Conservation (phyloP, 2,329 filamentous ascomycete species). For the Podosphaera fusca region DNA sequence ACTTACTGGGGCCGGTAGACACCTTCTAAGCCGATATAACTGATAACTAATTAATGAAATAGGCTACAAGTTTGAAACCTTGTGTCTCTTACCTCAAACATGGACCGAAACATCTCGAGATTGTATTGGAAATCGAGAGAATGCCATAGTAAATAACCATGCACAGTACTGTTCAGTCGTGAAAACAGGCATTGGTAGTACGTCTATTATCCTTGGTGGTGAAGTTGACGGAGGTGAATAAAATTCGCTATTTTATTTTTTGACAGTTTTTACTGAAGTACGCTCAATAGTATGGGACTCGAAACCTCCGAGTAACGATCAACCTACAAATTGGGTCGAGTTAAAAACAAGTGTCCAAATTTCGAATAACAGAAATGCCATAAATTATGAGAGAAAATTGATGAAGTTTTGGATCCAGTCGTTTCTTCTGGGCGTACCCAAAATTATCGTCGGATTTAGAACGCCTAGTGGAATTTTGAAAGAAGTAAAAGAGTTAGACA, state of each 20-base stretch:
- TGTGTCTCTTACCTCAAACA: slow-evolving; percentile 50
- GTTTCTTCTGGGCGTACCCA: slow-evolving; percentile 79
- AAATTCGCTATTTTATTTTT: slow-evolving; percentile 10
- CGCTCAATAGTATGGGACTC: slow-evolving; percentile 47
- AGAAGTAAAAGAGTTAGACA: slow-evolving; percentile 56
- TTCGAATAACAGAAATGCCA: slow-evolving; percentile 38
- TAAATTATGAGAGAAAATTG: slow-evolving; percentile 70
- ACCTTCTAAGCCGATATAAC: not conserved
- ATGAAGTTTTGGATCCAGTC: slow-evolving; percentile 95
- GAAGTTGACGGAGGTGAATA: slow-evolving; percentile 66
- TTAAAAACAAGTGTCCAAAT: slow-evolving; percentile 74
- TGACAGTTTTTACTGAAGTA: slow-evolving; percentile 1
- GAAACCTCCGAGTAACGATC: slow-evolving; percentile 35
- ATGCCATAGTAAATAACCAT: slow-evolving; percentile 60
- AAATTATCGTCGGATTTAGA: slow-evolving; percentile 76
- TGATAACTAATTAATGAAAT: not conserved
- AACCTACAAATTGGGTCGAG: slow-evolving; percentile 78
- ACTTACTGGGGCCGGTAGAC: slow-evolving; percentile 55
- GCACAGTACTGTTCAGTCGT: slow-evolving; percentile 93
- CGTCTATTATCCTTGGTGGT: slow-evolving; percentile 58
- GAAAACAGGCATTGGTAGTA: slow-evolving; percentile 60
- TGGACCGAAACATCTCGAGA: slow-evolving; percentile 54
- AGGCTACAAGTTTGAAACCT: slow-evolving; percentile 93
- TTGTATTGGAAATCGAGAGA: slow-evolving; percentile 54
- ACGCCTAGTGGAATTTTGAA: slow-evolving; percentile 47